Percentiles rank a stretch among this genome's conserved stretches.
Evolutionary conservation across 148 eudicot species (phyloP).

Genomic region (Chenopodium album): DNA sequence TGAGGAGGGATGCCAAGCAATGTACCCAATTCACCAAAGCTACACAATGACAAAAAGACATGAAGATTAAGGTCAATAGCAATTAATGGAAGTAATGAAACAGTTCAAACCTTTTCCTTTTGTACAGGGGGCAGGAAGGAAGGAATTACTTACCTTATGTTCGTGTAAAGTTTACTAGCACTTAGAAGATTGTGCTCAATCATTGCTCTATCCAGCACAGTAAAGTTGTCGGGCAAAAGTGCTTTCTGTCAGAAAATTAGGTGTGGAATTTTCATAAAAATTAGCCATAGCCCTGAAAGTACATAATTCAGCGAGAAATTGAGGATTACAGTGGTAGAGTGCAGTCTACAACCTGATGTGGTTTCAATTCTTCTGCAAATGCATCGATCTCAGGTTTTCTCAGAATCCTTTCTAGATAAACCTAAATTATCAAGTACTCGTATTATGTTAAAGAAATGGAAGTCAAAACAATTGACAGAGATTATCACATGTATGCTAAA

Average conservation of each 20-base stretch:
- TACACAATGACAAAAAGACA: slow-evolving; percentile 25
- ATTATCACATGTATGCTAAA: background rate
- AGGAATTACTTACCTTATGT: slow-evolving; percentile 61
- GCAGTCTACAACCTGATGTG: slow-evolving; percentile 69
- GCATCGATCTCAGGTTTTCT: slow-evolving; percentile 99
- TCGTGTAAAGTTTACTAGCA: slow-evolving; percentile 97
- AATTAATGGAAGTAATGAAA: slow-evolving; percentile 2
- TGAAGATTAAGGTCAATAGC: background rate
- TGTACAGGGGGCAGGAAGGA: background rate
- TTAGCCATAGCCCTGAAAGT: background rate
- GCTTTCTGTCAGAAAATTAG: slow-evolving; percentile 64
- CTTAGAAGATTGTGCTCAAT: slow-evolving; percentile 98
- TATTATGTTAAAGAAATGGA: background rate
- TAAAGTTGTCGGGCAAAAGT: slow-evolving; percentile 85
- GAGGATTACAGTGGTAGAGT: background rate
- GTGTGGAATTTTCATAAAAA: background rate
- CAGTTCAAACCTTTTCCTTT: background rate
- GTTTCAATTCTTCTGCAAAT: slow-evolving; percentile 92
- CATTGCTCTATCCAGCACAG: slow-evolving; percentile 99
- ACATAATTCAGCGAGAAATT: background rate
- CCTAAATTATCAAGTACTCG: slow-evolving; percentile 39
- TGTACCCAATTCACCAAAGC: slow-evolving; percentile 96
- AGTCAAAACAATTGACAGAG: background rate
- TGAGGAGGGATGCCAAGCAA: slow-evolving; percentile 88
- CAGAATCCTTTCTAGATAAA: slow-evolving; percentile 90